Evolutionary conservation across 176 grass and related monocot species (phyloP).

Genomic region (Elymus sibiricus): DNA sequence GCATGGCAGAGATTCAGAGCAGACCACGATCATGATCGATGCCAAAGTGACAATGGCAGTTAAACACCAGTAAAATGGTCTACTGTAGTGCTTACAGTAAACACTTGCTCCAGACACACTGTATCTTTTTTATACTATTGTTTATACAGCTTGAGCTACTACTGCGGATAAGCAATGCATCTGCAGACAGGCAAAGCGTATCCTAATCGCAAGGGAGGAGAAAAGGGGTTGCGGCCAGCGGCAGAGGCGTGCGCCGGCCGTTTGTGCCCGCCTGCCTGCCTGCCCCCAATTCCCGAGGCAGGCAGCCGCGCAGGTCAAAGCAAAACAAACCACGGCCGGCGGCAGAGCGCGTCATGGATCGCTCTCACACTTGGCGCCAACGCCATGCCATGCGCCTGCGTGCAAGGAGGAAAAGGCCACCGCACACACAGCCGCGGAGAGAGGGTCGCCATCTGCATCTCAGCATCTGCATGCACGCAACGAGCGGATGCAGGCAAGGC

Average conservation of each 20-base stretch:
- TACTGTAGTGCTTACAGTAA: no score
- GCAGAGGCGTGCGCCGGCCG: slow-evolving; percentile 50
- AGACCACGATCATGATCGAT: not conserved
- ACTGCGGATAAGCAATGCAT: no score
- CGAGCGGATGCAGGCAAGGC: not conserved
- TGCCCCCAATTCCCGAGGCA: slow-evolving; percentile 34
- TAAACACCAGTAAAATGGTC: not conserved
- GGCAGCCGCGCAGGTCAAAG: slow-evolving; percentile 17
- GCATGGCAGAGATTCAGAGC: not conserved
- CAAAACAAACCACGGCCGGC: slow-evolving; percentile 18
- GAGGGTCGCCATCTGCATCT: no score
- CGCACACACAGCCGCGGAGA: not conserved
- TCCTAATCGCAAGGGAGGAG: not conserved
- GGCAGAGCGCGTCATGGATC: not conserved
- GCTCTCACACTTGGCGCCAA: no score
- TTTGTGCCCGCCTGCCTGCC: not conserved
- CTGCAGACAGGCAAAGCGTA: not conserved
- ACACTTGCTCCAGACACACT: no score
- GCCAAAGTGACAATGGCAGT: not conserved
- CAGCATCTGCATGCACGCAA: no score
- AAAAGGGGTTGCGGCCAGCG: not conserved
- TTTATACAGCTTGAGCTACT: no score
- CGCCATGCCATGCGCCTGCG: not conserved
- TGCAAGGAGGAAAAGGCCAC: not conserved
- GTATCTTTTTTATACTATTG: no score